Conservation (phyloP, 192 early-diverging fungal species). For the Rhizoclosmatium globosum region DNA sequence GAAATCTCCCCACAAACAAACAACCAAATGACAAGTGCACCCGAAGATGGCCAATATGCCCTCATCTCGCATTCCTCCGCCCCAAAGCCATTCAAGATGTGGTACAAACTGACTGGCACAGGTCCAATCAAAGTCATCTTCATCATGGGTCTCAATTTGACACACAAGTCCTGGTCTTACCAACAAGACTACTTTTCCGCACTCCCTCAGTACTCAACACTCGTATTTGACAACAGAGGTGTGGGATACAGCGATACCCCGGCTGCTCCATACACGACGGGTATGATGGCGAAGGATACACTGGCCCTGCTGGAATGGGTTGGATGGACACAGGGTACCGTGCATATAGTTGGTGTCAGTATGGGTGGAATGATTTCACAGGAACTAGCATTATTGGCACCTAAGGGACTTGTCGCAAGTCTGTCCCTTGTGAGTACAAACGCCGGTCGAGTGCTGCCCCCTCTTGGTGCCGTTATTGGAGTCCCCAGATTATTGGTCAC, state of each 20-base stretch:
- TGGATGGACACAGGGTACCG: constrained; percentile 68
- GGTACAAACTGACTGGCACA: constrained; percentile 81
- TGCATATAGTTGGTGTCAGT: constrained; percentile 87
- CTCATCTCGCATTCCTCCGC: constrained; percentile 46
- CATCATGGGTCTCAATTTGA: constrained; percentile 69
- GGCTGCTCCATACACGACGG: constrained; percentile 63
- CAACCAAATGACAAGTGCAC: not conserved
- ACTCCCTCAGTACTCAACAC: constrained; percentile 71
- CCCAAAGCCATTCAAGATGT: constrained; percentile 61
- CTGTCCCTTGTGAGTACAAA: constrained; percentile 67
- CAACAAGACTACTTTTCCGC: constrained; percentile 73
- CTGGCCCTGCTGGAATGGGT: constrained; percentile 71
- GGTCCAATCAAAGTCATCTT: constrained; percentile 75
- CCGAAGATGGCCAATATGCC: constrained; percentile 1
- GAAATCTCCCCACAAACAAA: too few species aligned
- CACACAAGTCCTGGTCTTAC: constrained; percentile 54
- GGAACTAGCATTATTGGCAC: constrained; percentile 69
- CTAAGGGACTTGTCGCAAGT: constrained; percentile 61
- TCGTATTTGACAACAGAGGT: constrained; percentile 87
- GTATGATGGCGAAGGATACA: constrained; percentile 81
- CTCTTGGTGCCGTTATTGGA: constrained; percentile 23
- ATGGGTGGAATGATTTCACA: constrained; percentile 87
- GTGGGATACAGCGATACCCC: constrained; percentile 65
- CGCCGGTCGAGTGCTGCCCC: constrained; percentile 56
- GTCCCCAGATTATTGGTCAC: constrained; percentile 36